Conservation (phyloP, 176 grass and related monocot species). For the Avena eriantha region DNA sequence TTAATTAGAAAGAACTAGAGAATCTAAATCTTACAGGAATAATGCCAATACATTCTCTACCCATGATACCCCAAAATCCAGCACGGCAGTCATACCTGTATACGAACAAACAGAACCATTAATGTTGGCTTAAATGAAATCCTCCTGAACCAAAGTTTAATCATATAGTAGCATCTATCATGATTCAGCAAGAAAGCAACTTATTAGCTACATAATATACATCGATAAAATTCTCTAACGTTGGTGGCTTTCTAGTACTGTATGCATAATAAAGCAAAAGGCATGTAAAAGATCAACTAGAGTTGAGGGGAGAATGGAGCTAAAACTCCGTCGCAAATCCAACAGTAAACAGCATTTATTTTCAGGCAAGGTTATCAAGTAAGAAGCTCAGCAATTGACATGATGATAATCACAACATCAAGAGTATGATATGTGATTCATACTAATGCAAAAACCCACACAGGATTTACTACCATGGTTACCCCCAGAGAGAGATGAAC, state of each 20-base stretch:
- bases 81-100: slow-evolving; percentile 88
- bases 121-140: slow-evolving; percentile 21
- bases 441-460: slow-evolving; percentile 4
- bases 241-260: slow-evolving; percentile 12
- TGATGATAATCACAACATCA: not conserved
- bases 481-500: not conserved
- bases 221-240: not conserved
- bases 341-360: not conserved
- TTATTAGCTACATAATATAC: slow-evolving; percentile 32
- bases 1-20: slow-evolving; percentile 28
- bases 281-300: slow-evolving; percentile 1
- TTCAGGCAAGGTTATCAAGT: slow-evolving; percentile 25
- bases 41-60: slow-evolving; percentile 92
- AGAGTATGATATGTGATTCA: not conserved
- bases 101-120: slow-evolving; percentile 38
- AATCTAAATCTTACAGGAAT: slow-evolving; percentile 73
- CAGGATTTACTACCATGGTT: slow-evolving; percentile 10
- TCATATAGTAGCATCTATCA: slow-evolving; percentile 4
- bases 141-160: not conserved
- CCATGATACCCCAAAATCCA: slow-evolving; percentile 99
- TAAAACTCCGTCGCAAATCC: slow-evolving; percentile 1
- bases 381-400: slow-evolving; percentile 21
- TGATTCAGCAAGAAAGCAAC: slow-evolving; percentile 10
- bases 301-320: not conserved
- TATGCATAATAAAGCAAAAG: slow-evolving; percentile 14